Percentiles rank a stretch among this genome's conserved stretches.
These are phyloP conservation scores for Colletotrichum endophyticum DNA, from an alignment of 2,329 filamentous ascomycete genomes.

Conservation along the genomic window DNA sequence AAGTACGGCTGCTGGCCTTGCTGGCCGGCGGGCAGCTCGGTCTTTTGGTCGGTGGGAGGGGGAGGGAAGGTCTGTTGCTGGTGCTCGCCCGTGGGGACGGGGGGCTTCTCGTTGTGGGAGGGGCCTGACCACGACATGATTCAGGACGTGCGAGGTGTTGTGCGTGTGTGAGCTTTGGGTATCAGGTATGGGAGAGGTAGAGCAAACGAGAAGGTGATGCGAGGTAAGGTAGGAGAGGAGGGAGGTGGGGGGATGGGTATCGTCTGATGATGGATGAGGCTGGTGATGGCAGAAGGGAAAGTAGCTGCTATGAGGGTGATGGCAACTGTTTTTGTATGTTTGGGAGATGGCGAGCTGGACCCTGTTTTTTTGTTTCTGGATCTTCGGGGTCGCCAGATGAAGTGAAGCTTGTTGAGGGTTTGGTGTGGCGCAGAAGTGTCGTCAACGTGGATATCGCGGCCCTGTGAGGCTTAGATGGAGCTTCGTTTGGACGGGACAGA, in stretches of 20 bases:
- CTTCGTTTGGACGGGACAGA: background rate
- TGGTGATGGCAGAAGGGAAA: background rate
- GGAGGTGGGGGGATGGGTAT: background rate
- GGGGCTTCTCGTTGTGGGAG: constrained; percentile 19
- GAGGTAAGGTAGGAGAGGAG: background rate
- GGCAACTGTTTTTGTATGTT: constrained; percentile 6
- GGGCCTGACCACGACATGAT: constrained; percentile 10
- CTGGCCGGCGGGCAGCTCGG: background rate
- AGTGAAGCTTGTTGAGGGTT: background rate
- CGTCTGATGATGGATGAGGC: background rate
- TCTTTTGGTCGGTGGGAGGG: background rate
- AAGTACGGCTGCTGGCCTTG: constrained; percentile 7
- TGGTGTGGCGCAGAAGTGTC: constrained; percentile 10
- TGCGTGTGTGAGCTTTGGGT: background rate
- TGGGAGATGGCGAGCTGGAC: background rate
- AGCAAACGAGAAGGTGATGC: background rate
- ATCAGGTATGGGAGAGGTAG: background rate
- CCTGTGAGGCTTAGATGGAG: background rate
- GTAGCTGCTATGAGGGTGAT: background rate
- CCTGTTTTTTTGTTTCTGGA: background rate
- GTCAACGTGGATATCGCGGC: constrained; percentile 5
- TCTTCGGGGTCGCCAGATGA: background rate
- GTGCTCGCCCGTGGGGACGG: constrained; percentile 11
- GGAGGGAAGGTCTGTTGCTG: background rate
- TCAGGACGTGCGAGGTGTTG: background rate